These are phyloP conservation scores for Tetrahymena elliotti DNA, from an alignment of 73 alveolate genomes.

Conservation along the genomic window DNA sequence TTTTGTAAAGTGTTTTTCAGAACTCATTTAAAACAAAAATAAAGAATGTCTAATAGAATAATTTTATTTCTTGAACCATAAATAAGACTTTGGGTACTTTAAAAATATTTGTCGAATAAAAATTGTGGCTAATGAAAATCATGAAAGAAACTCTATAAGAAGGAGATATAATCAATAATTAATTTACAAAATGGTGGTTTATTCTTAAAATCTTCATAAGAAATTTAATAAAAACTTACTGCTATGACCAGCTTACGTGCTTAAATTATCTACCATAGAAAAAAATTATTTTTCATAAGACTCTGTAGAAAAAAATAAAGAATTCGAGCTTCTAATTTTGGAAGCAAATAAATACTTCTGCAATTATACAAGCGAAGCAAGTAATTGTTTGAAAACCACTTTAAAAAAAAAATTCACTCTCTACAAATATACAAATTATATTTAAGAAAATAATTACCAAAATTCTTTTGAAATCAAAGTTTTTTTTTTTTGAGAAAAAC, in stretches of 20 bases:
- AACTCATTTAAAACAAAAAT: too few relatives aligned
- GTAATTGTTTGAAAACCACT: slow-evolving; percentile 60
- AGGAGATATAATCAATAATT: background rate
- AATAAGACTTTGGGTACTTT: too few relatives aligned
- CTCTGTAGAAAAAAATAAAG: background rate
- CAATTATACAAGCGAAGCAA: slow-evolving; percentile 66
- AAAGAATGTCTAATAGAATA: too few relatives aligned
- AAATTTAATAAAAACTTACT: too few relatives aligned
- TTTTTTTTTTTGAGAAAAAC: slow-evolving; percentile 92
- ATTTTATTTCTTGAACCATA: too few relatives aligned
- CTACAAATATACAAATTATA: slow-evolving; percentile 86
- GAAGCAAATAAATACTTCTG: slow-evolving; percentile 51
- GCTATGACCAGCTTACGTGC: background rate
- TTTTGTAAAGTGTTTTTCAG: too few relatives aligned
- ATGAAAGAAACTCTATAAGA: background rate
- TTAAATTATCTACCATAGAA: background rate
- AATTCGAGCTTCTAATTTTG: slow-evolving; percentile 29
- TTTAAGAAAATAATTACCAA: slow-evolving; percentile 55
- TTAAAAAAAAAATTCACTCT: slow-evolving; percentile 75
- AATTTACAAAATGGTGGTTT: background rate
- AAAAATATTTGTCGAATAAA: too few relatives aligned
- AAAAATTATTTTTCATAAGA: background rate
- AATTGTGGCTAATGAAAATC: too few relatives aligned
- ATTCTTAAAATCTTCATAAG: background rate
- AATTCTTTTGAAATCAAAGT: slow-evolving; percentile 64